These are phyloP conservation scores for Stagonosporopsis vannaccii DNA, from an alignment of 2,329 filamentous ascomycete genomes.

Conservation along the genomic window DNA sequence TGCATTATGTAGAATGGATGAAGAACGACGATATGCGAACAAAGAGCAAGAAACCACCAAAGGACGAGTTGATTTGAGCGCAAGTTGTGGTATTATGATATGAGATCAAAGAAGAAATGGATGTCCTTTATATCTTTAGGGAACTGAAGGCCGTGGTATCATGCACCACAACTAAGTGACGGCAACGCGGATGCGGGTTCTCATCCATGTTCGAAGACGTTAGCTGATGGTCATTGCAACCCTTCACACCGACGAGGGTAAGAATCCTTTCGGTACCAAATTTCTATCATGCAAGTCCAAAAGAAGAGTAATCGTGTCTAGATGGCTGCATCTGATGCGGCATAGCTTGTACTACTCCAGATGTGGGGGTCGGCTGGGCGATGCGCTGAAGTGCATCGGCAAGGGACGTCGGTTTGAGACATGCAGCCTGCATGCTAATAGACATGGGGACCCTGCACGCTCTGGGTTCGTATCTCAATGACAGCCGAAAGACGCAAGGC, in stretches of 20 bases:
- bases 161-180: conserved; percentile 19
- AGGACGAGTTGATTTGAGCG: conserved; percentile 7
- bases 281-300: conserved; percentile 11
- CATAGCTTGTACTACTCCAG: conserved; percentile 9
- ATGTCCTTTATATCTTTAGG: conserved; percentile 15
- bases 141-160: conserved; percentile 2
- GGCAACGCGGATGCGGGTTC: conserved; percentile 23
- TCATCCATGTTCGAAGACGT: conserved; percentile 12
- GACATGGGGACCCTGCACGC: conserved; percentile 22
- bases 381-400: conserved; percentile 18
- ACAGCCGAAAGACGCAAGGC: conserved; percentile 26
- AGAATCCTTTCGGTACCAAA: conserved; percentile 20
- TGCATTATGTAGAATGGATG: conserved; percentile 10
- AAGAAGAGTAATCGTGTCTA: conserved; percentile 16
- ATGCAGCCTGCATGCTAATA: conserved; percentile 8
- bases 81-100: conserved; percentile 7
- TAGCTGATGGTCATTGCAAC: conserved; percentile 18
- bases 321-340: conserved; percentile 5
- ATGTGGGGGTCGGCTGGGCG: conserved; percentile 17
- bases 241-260: conserved; percentile 12
- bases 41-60: conserved; percentile 13
- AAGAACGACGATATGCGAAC: conserved; percentile 1
- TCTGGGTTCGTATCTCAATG: conserved; percentile 17
- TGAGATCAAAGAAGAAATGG: neutral
- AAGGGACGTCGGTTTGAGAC: conserved; percentile 25